A percentile compares a stretch with the other conserved stretches of the same genome.
These are phyloP conservation scores for Geranium incanum DNA, from an alignment of 441 rosid genomes.

Conservation along the genomic window DNA sequence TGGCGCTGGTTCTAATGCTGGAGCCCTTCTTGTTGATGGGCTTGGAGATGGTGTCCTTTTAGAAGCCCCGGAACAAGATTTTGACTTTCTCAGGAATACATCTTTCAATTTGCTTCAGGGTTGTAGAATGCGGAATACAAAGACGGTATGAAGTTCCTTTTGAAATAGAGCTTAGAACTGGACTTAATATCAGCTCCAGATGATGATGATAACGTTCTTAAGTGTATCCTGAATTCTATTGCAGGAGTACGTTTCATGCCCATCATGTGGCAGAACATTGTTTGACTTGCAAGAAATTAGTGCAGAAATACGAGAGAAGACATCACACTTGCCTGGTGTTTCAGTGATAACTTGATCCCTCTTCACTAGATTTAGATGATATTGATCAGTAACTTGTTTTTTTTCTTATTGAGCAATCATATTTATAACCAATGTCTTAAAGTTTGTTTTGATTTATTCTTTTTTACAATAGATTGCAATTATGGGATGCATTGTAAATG, in stretches of 20 bases:
- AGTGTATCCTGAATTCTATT: background rate
- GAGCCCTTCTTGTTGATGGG: constrained; percentile 87
- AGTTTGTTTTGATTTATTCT: too few species aligned
- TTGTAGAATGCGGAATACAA: constrained; percentile 96
- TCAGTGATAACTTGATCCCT: constrained; percentile 44
- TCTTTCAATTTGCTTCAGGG: constrained; percentile 94
- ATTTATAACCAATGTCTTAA: too few species aligned
- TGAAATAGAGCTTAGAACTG: background rate
- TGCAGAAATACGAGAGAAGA: constrained; percentile 86
- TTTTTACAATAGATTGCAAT: constrained; percentile 54
- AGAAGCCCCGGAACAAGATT: constrained; percentile 80
- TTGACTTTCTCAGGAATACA: constrained; percentile 76
- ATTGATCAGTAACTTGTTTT: background rate
- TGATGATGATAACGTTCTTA: background rate
- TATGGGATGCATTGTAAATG: constrained; percentile 98
- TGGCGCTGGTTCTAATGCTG: constrained; percentile 70
- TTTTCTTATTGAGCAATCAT: background rate
- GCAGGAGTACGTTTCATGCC: constrained; percentile 94
- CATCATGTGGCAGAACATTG: constrained; percentile 95
- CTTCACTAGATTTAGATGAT: constrained; percentile 4
- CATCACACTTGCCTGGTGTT: constrained; percentile 93
- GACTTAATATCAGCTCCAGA: background rate
- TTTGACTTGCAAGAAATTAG: constrained; percentile 94
- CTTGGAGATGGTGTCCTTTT: constrained; percentile 88
- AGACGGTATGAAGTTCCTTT: constrained; percentile 52